phyloP scores from a whole-genome alignment of 441 rosid species.

The Syzygium malaccense region DNA sequence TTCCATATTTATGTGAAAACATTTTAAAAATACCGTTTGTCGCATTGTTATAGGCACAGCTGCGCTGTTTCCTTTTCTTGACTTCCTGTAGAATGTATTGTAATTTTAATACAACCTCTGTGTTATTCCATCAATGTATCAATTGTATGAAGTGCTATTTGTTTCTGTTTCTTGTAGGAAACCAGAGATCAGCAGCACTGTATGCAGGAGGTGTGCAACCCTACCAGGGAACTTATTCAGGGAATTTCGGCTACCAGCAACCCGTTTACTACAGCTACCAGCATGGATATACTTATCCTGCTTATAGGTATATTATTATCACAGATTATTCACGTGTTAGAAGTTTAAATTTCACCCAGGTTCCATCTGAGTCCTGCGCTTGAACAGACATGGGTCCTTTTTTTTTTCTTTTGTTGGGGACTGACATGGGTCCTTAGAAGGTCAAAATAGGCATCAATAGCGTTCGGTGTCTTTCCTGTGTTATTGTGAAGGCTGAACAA shows the following conservation, averaged over 20 bases:
- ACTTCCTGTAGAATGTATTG: neutral
- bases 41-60: neutral
- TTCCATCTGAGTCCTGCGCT: neutral
- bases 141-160: neutral
- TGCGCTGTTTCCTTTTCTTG: neutral
- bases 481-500: neutral
- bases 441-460: neutral
- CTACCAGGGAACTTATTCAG: conserved; percentile 53
- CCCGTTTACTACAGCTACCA: conserved; percentile 67
- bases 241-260: conserved; percentile 72
- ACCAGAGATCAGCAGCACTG: conserved; percentile 53
- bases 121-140: neutral
- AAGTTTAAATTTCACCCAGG: neutral
- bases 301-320: conserved; percentile 65
- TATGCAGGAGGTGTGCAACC: conserved; percentile 49
- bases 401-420: neutral
- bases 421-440: neutral
- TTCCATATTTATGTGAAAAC: neutral
- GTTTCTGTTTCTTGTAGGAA: conserved; percentile 30
- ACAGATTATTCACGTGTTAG: neutral
- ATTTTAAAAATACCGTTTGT: neutral
- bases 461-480: neutral
- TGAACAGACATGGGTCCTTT: neutral
- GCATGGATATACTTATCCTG: conserved; percentile 75
- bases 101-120: neutral